Evolutionary conservation across 1,284 basidiomycete species (phyloP).

Genomic region (Paramarasmius palmivorus): DNA sequence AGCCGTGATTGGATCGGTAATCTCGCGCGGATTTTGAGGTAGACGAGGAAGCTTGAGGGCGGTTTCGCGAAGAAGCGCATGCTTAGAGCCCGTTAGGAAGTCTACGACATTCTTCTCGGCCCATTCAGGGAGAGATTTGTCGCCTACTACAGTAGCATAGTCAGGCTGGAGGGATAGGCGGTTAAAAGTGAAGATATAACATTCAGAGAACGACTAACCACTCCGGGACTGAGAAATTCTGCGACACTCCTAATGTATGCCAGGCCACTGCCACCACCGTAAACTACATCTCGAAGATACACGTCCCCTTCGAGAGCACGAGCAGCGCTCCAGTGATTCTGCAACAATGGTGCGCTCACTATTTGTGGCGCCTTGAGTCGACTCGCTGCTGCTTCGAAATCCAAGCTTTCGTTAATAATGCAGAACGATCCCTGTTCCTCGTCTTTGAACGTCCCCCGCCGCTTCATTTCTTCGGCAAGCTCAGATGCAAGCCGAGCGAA

Average conservation of each 20-base stretch:
- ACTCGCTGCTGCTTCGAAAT: constrained; percentile 23
- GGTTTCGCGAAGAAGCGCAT: constrained; percentile 39
- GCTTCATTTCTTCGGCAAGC: constrained; percentile 48
- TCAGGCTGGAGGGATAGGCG: background rate
- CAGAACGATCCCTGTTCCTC: constrained; percentile 35
- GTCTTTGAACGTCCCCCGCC: constrained; percentile 29
- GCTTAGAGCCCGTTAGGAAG: constrained; percentile 59
- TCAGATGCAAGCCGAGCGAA: constrained; percentile 51
- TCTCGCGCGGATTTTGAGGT: background rate
- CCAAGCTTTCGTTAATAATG: constrained; percentile 36
- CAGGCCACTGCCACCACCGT: constrained; percentile 71
- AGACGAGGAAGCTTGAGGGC: constrained; percentile 27
- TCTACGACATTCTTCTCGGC: constrained; percentile 61
- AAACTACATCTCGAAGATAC: constrained; percentile 68
- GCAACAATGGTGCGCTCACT: constrained; percentile 20
- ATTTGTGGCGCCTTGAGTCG: constrained; percentile 20
- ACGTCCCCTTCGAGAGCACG: constrained; percentile 55
- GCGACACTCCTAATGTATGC: constrained; percentile 75
- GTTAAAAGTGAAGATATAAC: background rate
- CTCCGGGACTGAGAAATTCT: constrained; percentile 49
- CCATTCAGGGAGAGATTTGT: constrained; percentile 54
- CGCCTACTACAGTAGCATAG: constrained; percentile 11
- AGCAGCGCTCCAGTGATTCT: constrained; percentile 47
- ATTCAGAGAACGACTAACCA: constrained; percentile 18
- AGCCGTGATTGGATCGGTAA: constrained; percentile 13